These are phyloP conservation scores for Penicillium crustosum DNA, from an alignment of 2,329 filamentous ascomycete species.

Conservation along the genomic window DNA sequence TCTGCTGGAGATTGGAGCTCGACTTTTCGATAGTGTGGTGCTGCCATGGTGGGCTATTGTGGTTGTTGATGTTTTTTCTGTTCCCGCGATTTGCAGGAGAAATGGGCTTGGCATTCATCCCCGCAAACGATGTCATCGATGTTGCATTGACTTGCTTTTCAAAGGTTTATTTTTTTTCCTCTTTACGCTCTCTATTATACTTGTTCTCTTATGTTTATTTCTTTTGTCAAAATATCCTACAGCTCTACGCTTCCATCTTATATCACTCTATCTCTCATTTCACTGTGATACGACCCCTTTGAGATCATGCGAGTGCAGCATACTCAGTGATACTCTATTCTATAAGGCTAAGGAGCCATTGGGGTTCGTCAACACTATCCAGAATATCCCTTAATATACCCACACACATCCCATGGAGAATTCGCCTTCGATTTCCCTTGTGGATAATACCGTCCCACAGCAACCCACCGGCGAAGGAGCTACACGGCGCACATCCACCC, in stretches of 20 bases:
- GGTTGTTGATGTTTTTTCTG: slow-evolving; percentile 10
- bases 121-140: slow-evolving; percentile 30
- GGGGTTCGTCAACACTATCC: neutral
- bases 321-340: neutral
- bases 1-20: slow-evolving; percentile 53
- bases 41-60: slow-evolving; percentile 27
- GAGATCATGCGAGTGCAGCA: slow-evolving; percentile 10
- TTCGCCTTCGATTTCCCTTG: slow-evolving; percentile 33
- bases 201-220: neutral
- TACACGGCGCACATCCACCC: slow-evolving; percentile 22
- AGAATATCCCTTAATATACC: neutral
- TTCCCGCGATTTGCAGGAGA: slow-evolving; percentile 12
- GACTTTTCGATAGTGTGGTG: slow-evolving; percentile 49
- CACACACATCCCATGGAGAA: slow-evolving; percentile 25
- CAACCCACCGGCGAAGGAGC: slow-evolving; percentile 24
- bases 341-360: neutral
- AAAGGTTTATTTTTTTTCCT: neutral
- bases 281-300: neutral
- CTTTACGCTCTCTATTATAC: neutral
- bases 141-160: slow-evolving; percentile 1
- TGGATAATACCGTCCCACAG: slow-evolving; percentile 42
- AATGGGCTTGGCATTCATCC: slow-evolving; percentile 19
- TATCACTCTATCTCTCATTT: neutral
- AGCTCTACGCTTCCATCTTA: neutral
- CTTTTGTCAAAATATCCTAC: neutral